These are phyloP conservation scores for Clonostachys rhizophaga DNA, from an alignment of 2,329 filamentous ascomycete genomes.

Conservation along the genomic window DNA sequence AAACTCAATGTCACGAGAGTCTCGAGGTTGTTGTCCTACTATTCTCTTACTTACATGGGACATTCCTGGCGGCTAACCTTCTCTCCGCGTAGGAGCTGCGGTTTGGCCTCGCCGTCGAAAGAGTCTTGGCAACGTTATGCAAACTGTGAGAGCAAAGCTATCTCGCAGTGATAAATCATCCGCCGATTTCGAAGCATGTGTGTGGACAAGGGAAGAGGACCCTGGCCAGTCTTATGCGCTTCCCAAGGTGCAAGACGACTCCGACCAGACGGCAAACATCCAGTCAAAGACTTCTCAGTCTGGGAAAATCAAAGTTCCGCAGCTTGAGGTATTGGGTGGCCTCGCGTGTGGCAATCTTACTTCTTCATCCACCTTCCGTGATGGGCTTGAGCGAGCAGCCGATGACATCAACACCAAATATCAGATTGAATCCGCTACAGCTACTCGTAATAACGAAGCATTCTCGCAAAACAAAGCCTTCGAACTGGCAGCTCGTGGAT, in stretches of 20 bases:
- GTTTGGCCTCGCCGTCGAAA: slow-evolving; percentile 11
- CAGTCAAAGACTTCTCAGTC: neutral
- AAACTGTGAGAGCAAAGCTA: slow-evolving; percentile 16
- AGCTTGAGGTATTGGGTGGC: slow-evolving; percentile 18
- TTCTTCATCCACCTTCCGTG: slow-evolving; percentile 18
- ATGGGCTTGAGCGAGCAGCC: slow-evolving; percentile 19
- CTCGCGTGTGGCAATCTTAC: slow-evolving; percentile 12
- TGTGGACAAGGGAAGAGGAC: too few species aligned
- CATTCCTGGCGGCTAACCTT: neutral
- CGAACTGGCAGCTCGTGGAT: too few species aligned
- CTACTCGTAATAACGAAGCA: too few species aligned
- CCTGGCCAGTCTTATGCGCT: too few species aligned
- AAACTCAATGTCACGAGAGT: too few species aligned
- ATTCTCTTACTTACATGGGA: neutral
- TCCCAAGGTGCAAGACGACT: neutral
- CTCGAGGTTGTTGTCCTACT: neutral
- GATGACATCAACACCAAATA: slow-evolving; percentile 20
- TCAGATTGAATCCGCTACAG: neutral
- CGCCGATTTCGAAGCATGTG: neutral
- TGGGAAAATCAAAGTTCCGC: slow-evolving; percentile 10
- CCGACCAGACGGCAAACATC: neutral
- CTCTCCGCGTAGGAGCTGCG: neutral
- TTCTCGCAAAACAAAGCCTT: too few species aligned
- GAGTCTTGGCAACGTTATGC: slow-evolving; percentile 21
- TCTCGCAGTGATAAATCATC: slow-evolving; percentile 5